Evolutionary conservation across 192 early-diverging fungal genomes (phyloP), one percentile per base, ranked within the genome.

Genomic region (Thamnidium elegans): DNA sequence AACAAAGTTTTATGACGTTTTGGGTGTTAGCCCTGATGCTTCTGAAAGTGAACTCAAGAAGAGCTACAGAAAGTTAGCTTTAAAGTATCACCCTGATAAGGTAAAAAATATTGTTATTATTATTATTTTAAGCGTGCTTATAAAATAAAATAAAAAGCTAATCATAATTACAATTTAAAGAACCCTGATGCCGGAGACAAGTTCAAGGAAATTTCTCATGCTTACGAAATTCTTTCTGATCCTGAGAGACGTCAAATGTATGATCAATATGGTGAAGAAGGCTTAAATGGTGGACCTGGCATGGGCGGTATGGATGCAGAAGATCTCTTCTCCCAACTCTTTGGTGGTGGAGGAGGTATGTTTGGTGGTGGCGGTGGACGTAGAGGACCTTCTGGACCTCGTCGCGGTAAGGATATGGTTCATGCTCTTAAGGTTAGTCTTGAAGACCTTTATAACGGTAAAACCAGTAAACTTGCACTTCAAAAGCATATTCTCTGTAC

Each of bases 121-220:
- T 26, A 2, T 26, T 26, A 7, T 8, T 9, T 21, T 31, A 31
- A 13, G 30, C 5, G 11, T 21, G 3, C 23, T 34, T 19, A 7
- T 34, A 19, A 32, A n/a, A 39, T 3, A 39, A 39, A 39, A 39
- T 9, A 39, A 39, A 39, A 39, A 39, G 32, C 34, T 39, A 30
- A 55, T 34, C 54, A 65, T 65, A 20, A 46, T 30, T 14, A 31
- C 5, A 62, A n/a, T 4, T 3, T 7, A 23, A 67, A 93, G 92
- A 95, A 95, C 83, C 89, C 91, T 39, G 83, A 88, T 48, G 90
- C 92, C 39, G 90, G 85, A 51, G 94, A 96, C 34, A 87, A 88
- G 73, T 99, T 99, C 84, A 97, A 98, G 79, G 96, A 99, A 62
- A 94, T 99, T 66, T 94, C 92, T 48, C 94, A 98, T 74, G 96